Conservation (phyloP, 2,329 filamentous ascomycete genomes). For the Aspergillus uvarum region DNA sequence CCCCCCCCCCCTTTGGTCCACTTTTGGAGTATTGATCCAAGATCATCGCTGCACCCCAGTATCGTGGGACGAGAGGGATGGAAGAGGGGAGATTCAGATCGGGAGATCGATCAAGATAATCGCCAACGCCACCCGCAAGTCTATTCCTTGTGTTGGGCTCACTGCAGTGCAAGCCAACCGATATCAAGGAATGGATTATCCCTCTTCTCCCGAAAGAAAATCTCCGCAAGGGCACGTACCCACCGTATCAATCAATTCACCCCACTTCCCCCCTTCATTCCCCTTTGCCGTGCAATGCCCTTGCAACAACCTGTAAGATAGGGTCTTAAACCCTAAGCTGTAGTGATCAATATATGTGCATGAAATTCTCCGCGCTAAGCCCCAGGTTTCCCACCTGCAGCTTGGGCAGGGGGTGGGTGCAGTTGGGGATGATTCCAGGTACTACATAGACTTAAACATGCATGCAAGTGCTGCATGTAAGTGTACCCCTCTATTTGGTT, state of each 20-base stretch:
- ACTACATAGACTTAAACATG: slow-evolving; percentile 1
- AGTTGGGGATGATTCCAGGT: no score
- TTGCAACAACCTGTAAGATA: not conserved
- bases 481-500: no score
- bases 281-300: not conserved
- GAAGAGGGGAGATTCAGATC: no score
- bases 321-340: no score
- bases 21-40: not conserved
- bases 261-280: not conserved
- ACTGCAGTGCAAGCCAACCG: no score
- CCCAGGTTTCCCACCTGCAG: not conserved
- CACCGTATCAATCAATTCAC: no score
- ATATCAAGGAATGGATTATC: no score
- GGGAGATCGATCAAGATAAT: no score
- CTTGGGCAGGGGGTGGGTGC: not conserved
- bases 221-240: no score
- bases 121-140: no score
- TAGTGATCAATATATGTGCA: not conserved
- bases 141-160: no score
- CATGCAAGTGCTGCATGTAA: not conserved
- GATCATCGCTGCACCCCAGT: not conserved
- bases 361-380: slow-evolving; percentile 3
- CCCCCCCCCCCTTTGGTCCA: not conserved
- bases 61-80: not conserved
- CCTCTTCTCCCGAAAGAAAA: no score